phyloP scores from a whole-genome alignment of 495 filamentous ascomycete genomes.

The Echria macrotheca region DNA sequence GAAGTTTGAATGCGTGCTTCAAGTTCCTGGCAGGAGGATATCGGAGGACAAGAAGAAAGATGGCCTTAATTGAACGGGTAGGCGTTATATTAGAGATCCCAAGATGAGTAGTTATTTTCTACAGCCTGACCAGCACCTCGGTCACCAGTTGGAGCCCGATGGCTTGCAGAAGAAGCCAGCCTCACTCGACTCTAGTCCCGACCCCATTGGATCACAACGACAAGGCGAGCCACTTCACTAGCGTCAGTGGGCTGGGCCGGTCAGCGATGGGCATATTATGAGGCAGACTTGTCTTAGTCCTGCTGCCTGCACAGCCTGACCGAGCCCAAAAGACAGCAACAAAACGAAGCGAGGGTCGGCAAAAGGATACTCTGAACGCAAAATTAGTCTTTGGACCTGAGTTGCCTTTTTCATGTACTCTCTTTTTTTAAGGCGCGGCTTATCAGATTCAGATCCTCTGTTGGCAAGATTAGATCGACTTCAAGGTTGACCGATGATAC shows the following conservation, averaged over 20 bases:
- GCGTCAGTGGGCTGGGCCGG: too few species aligned
- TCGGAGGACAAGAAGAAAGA: neutral
- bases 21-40: neutral
- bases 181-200: neutral
- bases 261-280: too few species aligned
- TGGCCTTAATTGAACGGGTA: too few species aligned
- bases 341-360: neutral
- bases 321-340: neutral
- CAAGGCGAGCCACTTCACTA: neutral
- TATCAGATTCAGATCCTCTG: neutral
- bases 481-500: neutral
- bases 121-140: too few species aligned
- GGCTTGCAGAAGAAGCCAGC: neutral
- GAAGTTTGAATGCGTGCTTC: neutral
- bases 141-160: neutral
- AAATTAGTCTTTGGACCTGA: neutral
- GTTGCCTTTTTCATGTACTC: neutral
- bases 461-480: neutral
- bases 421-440: neutral
- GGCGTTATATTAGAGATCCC: too few species aligned
- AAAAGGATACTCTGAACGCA: neutral
- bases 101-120: too few species aligned
- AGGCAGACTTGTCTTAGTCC: too few species aligned
- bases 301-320: too few species aligned
- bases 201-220: neutral